Evolutionary conservation across 306 rosid genomes (phyloP).

Genomic region (Fagus crenata): DNA sequence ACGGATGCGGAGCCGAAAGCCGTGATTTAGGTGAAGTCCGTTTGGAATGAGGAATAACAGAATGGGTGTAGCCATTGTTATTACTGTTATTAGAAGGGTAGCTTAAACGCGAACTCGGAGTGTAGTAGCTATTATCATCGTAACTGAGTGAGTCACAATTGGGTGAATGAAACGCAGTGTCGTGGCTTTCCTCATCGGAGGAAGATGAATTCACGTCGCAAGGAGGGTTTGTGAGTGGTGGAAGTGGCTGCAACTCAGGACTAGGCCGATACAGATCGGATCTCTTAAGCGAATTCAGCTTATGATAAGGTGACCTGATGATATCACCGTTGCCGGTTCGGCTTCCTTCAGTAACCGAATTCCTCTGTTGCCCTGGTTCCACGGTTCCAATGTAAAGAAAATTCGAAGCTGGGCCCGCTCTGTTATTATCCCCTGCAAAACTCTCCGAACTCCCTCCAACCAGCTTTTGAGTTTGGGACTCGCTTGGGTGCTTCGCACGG

Average conservation of each 20-base stretch:
- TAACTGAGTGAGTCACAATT: conserved; percentile 59
- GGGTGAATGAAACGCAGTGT: conserved; percentile 75
- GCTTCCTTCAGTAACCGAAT: conserved; percentile 25
- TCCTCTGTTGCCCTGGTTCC: conserved; percentile 50
- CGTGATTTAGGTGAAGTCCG: conserved; percentile 79
- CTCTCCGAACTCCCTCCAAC: conserved; percentile 44
- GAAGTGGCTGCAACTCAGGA: conserved; percentile 93
- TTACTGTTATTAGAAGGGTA: conserved; percentile 38
- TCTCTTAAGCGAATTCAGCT: conserved; percentile 65
- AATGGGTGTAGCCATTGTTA: neutral
- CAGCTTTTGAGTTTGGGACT: conserved; percentile 53
- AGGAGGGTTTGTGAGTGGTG: conserved; percentile 55
- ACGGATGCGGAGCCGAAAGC: conserved; percentile 45
- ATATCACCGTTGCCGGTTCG: conserved; percentile 25
- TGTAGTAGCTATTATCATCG: conserved; percentile 53
- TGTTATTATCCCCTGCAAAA: conserved; percentile 30
- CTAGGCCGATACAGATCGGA: conserved; percentile 92
- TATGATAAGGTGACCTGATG: conserved; percentile 68
- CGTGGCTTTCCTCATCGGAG: conserved; percentile 62
- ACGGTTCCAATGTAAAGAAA: conserved; percentile 87
- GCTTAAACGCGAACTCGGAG: conserved; percentile 71
- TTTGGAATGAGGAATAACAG: conserved; percentile 59
- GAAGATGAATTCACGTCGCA: conserved; percentile 39
- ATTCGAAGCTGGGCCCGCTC: conserved; percentile 58
- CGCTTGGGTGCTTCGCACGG: conserved; percentile 64